phyloP scores from a whole-genome alignment of 805 yeast genomes.

The Cephaloascus albidus region DNA sequence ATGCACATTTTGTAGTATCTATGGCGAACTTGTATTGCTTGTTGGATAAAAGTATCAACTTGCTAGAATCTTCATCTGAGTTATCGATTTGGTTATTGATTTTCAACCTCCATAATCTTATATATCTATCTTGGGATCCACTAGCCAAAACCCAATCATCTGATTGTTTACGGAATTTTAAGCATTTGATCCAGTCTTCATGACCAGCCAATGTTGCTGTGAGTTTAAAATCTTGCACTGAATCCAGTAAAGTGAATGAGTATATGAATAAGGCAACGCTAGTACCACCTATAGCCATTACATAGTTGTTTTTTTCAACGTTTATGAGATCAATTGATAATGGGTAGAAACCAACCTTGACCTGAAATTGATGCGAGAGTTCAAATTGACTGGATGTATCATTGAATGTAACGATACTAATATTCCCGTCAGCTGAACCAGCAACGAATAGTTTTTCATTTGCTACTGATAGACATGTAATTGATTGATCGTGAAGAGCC shows the following conservation, averaged over 20 bases:
- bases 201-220: conserved; percentile 72
- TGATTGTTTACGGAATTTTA: conserved; percentile 46
- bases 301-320: conserved; percentile 20
- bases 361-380: conserved; percentile 18
- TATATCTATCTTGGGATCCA: conserved; percentile 89
- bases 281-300: conserved; percentile 72
- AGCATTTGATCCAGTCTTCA: conserved; percentile 89
- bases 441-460: conserved; percentile 33
- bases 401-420: conserved; percentile 41
- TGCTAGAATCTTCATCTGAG: conserved; percentile 43
- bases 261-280: conserved; percentile 43
- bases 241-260: conserved; percentile 21
- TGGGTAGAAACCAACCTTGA: conserved; percentile 42
- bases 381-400: conserved; percentile 9
- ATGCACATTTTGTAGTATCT: conserved; percentile 32
- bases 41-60: conserved; percentile 52
- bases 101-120: conserved; percentile 78
- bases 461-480: conserved; percentile 42
- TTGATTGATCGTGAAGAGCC: conserved; percentile 36
- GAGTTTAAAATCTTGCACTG: conserved; percentile 13
- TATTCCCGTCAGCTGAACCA: conserved; percentile 57
- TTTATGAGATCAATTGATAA: conserved; percentile 17
- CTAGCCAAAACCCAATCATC: conserved; percentile 64
- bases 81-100: conserved; percentile 46
- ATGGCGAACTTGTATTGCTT: conserved; percentile 58